Percentiles rank a stretch among this genome's conserved stretches.
Conservation (phyloP, 2,329 filamentous ascomycete species). For the Fusarium sp. region DNA sequence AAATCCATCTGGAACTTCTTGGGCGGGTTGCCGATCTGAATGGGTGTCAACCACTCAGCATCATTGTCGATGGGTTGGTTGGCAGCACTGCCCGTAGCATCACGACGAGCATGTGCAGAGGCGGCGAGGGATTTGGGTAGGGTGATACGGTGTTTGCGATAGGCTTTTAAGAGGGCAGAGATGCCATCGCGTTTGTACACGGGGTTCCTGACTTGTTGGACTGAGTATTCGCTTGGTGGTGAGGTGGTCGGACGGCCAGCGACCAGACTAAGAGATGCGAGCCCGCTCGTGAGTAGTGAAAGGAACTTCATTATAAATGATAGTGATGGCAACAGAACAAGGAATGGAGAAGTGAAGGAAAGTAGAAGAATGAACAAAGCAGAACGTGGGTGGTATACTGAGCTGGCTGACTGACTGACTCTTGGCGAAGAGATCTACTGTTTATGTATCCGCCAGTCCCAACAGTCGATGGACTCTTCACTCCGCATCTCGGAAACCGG, state of each 20-base stretch:
- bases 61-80: slow-evolving; percentile 49
- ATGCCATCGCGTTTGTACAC: slow-evolving; percentile 51
- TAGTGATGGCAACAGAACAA: slow-evolving; percentile 1
- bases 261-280: slow-evolving; percentile 18
- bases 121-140: slow-evolving; percentile 42
- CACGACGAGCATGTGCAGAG: slow-evolving; percentile 42
- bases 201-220: slow-evolving; percentile 53
- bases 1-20: slow-evolving; percentile 57
- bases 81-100: slow-evolving; percentile 45
- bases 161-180: slow-evolving; percentile 48
- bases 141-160: slow-evolving; percentile 52
- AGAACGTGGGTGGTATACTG: too few relatives aligned
- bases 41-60: slow-evolving; percentile 54
- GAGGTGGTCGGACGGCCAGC: slow-evolving; percentile 16
- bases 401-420: background rate
- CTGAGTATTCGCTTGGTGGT: slow-evolving; percentile 27
- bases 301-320: slow-evolving; percentile 33
- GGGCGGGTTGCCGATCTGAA: slow-evolving; percentile 56
- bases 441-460: slow-evolving; percentile 16
- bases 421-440: background rate
- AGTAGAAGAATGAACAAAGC: background rate
- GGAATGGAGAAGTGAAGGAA: slow-evolving; percentile 10
- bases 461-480: slow-evolving; percentile 6
- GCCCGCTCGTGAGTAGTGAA: slow-evolving; percentile 26
- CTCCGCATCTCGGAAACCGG: slow-evolving; percentile 16